These are phyloP conservation scores for Perkinsus chesapeaki DNA, from an alignment of 169 alveolate genomes.

Conservation along the genomic window DNA sequence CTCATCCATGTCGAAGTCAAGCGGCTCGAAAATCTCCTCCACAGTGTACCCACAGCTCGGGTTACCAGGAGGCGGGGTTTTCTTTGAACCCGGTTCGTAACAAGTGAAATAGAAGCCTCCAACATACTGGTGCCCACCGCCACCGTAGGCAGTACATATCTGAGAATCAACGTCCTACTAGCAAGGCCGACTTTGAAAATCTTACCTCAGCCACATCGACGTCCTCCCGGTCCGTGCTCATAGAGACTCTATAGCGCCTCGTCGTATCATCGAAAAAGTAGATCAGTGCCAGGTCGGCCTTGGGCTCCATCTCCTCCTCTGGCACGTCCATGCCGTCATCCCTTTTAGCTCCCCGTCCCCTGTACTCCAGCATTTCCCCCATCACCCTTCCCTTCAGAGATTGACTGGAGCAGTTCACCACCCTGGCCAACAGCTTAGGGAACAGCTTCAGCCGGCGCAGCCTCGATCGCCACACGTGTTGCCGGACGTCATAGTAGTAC, in stretches of 20 bases:
- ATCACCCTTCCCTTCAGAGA: not conserved
- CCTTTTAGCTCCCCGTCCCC: not conserved
- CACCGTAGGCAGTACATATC: not conserved
- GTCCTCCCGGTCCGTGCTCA: not conserved
- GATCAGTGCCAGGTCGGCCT: not conserved
- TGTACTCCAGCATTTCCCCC: not conserved
- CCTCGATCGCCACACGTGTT: not conserved
- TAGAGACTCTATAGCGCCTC: not conserved
- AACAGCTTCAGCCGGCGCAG: not conserved
- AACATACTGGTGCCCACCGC: not conserved
- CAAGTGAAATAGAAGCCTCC: not conserved
- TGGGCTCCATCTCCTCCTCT: not conserved
- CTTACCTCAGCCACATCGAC: not conserved
- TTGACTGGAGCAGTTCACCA: constrained; percentile 2
- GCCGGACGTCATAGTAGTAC: not conserved
- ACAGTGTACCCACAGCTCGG: not conserved
- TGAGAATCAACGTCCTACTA: not conserved
- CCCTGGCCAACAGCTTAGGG: not conserved
- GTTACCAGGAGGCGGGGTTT: not conserved
- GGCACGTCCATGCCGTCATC: not conserved
- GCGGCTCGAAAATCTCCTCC: not conserved
- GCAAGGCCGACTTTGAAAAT: no score
- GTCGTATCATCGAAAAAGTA: not conserved
- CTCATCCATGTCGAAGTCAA: not conserved
- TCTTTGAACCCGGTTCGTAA: not conserved